Percentiles rank a stretch among this genome's conserved stretches.
These are phyloP conservation scores for Cytospora mali DNA, from an alignment of 2,329 filamentous ascomycete species.

Conservation along the genomic window DNA sequence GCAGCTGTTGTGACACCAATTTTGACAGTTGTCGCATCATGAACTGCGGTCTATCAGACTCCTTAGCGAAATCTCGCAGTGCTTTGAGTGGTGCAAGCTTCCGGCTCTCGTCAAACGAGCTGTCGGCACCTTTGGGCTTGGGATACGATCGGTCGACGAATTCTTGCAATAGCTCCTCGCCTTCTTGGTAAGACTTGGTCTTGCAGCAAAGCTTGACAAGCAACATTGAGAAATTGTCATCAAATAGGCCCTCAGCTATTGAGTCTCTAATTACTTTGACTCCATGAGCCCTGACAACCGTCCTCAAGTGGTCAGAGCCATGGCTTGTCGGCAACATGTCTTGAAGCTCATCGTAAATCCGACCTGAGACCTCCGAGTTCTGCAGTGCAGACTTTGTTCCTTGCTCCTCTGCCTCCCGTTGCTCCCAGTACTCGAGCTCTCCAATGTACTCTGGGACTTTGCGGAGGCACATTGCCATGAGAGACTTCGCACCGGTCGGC, in stretches of 20 bases:
- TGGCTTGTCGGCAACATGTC: constrained; percentile 41
- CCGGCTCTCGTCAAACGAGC: constrained; percentile 34
- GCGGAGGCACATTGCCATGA: constrained; percentile 53
- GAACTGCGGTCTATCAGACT: constrained; percentile 37
- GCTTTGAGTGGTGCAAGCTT: constrained; percentile 38
- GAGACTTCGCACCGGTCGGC: constrained; percentile 38
- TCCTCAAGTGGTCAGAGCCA: constrained; percentile 51
- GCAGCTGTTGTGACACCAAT: constrained; percentile 39
- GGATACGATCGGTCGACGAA: constrained; percentile 41
- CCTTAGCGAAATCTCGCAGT: constrained; percentile 40
- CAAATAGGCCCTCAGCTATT: constrained; percentile 46
- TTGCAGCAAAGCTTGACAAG: constrained; percentile 47
- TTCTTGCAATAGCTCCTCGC: constrained; percentile 43
- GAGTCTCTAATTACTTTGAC: constrained; percentile 46
- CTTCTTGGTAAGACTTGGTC: constrained; percentile 43
- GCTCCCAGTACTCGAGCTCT: constrained; percentile 47
- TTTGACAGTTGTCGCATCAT: constrained; percentile 42
- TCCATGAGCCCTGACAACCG: constrained; percentile 51
- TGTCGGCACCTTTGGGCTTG: constrained; percentile 39
- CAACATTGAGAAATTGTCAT: constrained; percentile 43
- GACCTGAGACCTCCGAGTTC: constrained; percentile 44
- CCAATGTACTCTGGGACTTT: constrained; percentile 51
- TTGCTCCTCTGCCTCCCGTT: constrained; percentile 41
- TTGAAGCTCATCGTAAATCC: constrained; percentile 54
- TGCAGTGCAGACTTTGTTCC: constrained; percentile 41